Evolutionary conservation across 768 basidiomycete species (phyloP).

Genomic region (Lactifluus volemus): DNA sequence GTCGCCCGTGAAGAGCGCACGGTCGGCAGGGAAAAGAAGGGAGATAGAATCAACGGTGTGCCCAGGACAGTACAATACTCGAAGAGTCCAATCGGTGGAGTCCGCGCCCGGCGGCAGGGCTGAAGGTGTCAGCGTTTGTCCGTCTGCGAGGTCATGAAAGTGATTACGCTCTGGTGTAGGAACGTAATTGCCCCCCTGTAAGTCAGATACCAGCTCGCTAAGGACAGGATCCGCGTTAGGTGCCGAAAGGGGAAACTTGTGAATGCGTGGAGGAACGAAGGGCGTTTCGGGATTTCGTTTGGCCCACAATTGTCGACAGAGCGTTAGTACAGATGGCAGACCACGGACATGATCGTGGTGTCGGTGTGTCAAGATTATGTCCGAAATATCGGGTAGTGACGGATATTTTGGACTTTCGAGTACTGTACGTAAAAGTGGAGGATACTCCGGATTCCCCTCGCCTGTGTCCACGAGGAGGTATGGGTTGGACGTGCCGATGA

Average conservation of each 20-base stretch:
- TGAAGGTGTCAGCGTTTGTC: constrained; percentile 40
- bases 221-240: constrained; percentile 30
- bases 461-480: constrained; percentile 80
- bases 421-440: constrained; percentile 53
- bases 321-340: constrained; percentile 55
- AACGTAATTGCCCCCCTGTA: constrained; percentile 39
- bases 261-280: constrained; percentile 61
- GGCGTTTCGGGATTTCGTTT: constrained; percentile 30
- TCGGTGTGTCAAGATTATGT: constrained; percentile 88
- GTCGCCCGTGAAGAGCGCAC: constrained; percentile 82
- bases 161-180: constrained; percentile 33
- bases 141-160: constrained; percentile 53
- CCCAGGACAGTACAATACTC: constrained; percentile 79
- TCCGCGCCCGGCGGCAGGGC: constrained; percentile 5
- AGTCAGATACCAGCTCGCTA: constrained; percentile 32
- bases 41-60: constrained; percentile 85
- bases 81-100: constrained; percentile 32
- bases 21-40: constrained; percentile 59
- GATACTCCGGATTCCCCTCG: constrained; percentile 62
- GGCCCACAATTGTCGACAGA: constrained; percentile 59
- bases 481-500: constrained; percentile 61
- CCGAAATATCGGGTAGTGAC: constrained; percentile 55
- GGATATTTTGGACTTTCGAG: constrained; percentile 37
- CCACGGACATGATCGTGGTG: constrained; percentile 84
- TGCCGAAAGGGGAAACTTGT: constrained; percentile 52